Base-by-base conservation (phyloP, 2,329 filamentous ascomycete species). In the Penicillium decumbens region DNA sequence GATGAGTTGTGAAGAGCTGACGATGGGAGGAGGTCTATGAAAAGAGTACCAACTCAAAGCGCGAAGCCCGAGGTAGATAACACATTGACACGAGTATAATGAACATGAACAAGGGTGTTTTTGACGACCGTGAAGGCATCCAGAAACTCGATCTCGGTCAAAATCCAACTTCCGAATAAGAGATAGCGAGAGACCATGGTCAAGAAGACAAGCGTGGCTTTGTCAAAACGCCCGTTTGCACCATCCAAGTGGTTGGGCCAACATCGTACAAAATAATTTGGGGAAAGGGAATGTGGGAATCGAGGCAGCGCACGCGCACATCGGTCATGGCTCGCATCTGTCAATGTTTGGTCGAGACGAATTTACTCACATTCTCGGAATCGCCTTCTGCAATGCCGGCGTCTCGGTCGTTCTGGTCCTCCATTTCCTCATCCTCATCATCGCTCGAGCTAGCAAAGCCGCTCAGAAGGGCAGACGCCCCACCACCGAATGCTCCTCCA, bases 391-490 rank as follows among this genome's bases (percentile, higher is more conserved):
- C 48, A 61, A 56, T 60, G 65, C 53, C 67, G 58, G 70, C 42
- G 38, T 64, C 62, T 58, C 60, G 62, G 60, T 89, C 87, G 57
- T 92, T 68, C 30, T 69, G 67, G 30, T 73, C 71, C 50, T 95
- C 89, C 73, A 89, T 87, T 55, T 96, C 92, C 61, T 96, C 92
- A 56, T 97, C 93, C 58, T 97, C 93, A 70, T 95, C 90, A 64
- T 95, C 90, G 64, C 90, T 95, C 42, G 88, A 93, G 72, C 90
- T 95, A 65, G 89, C 91, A 72, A 97, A 97, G 45, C 91, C 90
- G 65, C 88, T 92, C 25, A 93, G 81, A 52, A 95, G 75, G 27
- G 87, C 86, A 45, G 61, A 66, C 43, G 64, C 64, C 43, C 87
- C 86, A 35, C 83, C 84, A 37, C 84, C 82, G 67, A 91, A 92